phyloP scores from a whole-genome alignment of 257 asterid species.

The Coffea eugenioides region DNA sequence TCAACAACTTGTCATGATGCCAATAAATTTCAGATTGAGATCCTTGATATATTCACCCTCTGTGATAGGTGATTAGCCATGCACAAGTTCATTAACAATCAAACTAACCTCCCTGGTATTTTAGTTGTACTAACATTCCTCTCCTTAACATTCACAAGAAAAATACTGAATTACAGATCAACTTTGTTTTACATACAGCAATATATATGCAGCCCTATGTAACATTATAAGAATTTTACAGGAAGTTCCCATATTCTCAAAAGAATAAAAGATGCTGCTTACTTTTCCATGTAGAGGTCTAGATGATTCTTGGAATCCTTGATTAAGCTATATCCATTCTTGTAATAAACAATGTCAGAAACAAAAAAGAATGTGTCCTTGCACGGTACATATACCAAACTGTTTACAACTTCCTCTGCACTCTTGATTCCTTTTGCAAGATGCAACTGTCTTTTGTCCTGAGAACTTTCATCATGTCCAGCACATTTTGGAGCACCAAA shows the following conservation, averaged over 20 bases:
- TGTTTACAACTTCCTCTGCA: conserved; percentile 51
- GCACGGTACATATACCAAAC: conserved; percentile 89
- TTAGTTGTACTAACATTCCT: background rate
- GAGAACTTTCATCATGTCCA: conserved; percentile 36
- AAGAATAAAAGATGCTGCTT: background rate
- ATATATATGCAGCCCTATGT: background rate
- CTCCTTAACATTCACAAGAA: background rate
- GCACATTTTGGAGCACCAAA: conserved; percentile 43
- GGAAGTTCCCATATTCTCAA: background rate
- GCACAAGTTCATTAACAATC: background rate
- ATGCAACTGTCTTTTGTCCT: conserved; percentile 38
- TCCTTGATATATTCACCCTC: background rate
- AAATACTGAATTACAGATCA: too few species aligned
- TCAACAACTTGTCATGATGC: background rate
- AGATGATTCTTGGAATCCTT: conserved; percentile 55
- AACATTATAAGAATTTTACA: too few species aligned
- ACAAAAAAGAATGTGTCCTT: conserved; percentile 68
- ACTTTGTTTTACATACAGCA: background rate
- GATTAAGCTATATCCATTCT: conserved; percentile 50
- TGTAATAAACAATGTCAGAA: conserved; percentile 55
- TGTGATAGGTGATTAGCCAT: background rate
- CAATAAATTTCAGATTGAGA: background rate
- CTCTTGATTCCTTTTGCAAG: conserved; percentile 73
- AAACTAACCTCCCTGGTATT: background rate
- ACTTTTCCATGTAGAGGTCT: conserved; percentile 67